phyloP scores from a whole-genome alignment of 2,329 filamentous ascomycete species.

The Domatiomyces catenatus region DNA sequence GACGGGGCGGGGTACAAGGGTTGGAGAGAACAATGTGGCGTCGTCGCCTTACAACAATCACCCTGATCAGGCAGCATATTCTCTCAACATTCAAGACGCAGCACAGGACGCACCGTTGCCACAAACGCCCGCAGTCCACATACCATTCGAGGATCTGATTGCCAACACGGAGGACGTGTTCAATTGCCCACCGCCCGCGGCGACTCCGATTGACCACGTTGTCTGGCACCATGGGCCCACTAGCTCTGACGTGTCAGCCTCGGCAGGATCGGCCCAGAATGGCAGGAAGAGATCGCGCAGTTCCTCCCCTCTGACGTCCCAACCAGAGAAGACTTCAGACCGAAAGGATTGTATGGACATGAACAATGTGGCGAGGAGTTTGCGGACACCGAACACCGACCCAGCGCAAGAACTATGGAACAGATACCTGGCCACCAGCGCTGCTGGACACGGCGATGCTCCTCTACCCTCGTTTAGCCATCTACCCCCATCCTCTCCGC shows the following conservation, averaged over 20 bases:
- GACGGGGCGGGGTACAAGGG: not conserved
- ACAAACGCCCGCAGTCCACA: constrained; percentile 43
- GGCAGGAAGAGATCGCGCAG: constrained; percentile 55
- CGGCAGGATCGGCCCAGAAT: constrained; percentile 32
- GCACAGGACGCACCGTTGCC: constrained; percentile 23
- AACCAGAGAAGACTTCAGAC: constrained; percentile 25
- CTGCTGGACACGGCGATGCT: constrained; percentile 30
- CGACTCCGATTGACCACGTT: constrained; percentile 46
- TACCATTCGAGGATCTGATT: constrained; percentile 46
- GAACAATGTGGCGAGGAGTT: constrained; percentile 40
- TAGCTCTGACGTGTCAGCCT: constrained; percentile 28
- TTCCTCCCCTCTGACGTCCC: constrained; percentile 58
- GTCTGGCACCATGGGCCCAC: constrained; percentile 39
- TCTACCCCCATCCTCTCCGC: constrained; percentile 56
- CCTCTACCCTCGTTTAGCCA: constrained; percentile 46
- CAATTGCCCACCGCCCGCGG: constrained; percentile 31
- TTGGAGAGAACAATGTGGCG: not conserved
- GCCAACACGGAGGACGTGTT: constrained; percentile 44
- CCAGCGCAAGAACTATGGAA: constrained; percentile 65
- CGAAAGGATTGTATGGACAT: constrained; percentile 39
- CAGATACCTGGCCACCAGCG: constrained; percentile 46
- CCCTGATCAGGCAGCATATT: not conserved
- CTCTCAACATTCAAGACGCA: not conserved
- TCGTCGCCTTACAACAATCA: not conserved
- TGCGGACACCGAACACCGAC: constrained; percentile 54